Conservation (phyloP, 2,329 filamentous ascomycete species). For the Talaromyces sp. region DNA sequence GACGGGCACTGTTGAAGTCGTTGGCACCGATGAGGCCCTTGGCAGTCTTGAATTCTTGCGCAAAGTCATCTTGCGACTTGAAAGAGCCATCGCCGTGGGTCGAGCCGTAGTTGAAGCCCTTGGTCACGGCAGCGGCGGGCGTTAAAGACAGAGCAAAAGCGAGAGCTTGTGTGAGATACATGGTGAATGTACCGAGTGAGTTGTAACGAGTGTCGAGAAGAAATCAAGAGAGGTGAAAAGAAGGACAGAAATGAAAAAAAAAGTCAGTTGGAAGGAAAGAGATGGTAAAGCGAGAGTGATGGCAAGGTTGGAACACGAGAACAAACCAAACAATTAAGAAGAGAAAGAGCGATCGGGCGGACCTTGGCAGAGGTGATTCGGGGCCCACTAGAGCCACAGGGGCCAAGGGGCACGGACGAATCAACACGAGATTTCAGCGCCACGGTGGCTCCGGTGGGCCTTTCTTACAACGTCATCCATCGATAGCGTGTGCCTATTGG, state of each 20-base stretch:
- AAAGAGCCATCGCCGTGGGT: conserved; percentile 34
- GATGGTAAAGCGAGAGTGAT: background rate
- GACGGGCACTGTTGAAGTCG: conserved; percentile 42
- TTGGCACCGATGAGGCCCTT: conserved; percentile 35
- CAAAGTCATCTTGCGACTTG: conserved; percentile 39
- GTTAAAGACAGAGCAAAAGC: conserved; percentile 29
- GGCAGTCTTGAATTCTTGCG: conserved; percentile 40
- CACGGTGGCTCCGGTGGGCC: background rate
- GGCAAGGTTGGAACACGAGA: background rate
- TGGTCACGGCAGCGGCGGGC: conserved; percentile 29
- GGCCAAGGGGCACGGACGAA: background rate
- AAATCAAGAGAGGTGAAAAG: conserved; percentile 6
- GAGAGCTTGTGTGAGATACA: conserved; percentile 28
- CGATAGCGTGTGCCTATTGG: background rate
- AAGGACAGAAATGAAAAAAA: conserved; percentile 7
- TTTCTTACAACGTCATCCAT: background rate
- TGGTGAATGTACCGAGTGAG: conserved; percentile 17
- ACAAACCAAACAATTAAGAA: background rate
- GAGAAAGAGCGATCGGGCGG: background rate
- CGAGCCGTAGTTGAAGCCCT: conserved; percentile 46
- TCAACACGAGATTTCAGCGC: background rate
- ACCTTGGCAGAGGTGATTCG: background rate
- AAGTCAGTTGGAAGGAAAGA: background rate
- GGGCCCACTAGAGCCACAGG: background rate
- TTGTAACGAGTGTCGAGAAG: conserved; percentile 11